Percentiles rank a stretch among this genome's conserved stretches.
Conservation (phyloP, 2,329 filamentous ascomycete genomes). For the Fusarium verrucosum region DNA sequence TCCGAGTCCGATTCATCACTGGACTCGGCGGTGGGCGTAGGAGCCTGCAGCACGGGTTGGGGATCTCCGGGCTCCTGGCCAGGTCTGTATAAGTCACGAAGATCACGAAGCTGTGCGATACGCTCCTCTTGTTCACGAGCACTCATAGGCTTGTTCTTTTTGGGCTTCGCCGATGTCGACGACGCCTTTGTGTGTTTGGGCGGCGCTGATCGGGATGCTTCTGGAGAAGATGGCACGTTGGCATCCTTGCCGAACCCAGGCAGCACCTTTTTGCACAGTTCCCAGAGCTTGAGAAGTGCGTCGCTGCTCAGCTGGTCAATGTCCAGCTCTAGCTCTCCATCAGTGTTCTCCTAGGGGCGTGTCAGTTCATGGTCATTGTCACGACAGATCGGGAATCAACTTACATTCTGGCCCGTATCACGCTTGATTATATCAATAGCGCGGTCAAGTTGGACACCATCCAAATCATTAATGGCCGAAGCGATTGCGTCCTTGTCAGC, state of each 20-base stretch:
- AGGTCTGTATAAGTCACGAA: conserved; percentile 56
- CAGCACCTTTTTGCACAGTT: conserved; percentile 56
- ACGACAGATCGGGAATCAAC: conserved; percentile 43
- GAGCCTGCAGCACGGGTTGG: conserved; percentile 38
- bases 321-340: conserved; percentile 67
- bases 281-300: conserved; percentile 63
- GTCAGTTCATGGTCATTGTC: conserved; percentile 9
- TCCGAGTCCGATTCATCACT: conserved; percentile 60
- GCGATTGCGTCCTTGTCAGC: conserved; percentile 93
- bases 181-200: conserved; percentile 47
- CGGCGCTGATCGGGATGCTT: conserved; percentile 43
- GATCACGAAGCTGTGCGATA: conserved; percentile 67
- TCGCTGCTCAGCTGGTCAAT: conserved; percentile 66
- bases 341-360: conserved; percentile 62
- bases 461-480: conserved; percentile 81
- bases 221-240: conserved; percentile 45
- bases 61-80: conserved; percentile 48
- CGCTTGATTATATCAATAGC: conserved; percentile 91
- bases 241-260: conserved; percentile 53
- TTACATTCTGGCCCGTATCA: conserved; percentile 80
- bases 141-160: conserved; percentile 81
- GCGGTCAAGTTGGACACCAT: conserved; percentile 78
- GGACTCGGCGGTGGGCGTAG: conserved; percentile 48
- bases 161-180: conserved; percentile 60
- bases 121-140: conserved; percentile 73